phyloP scores from a whole-genome alignment of 2,329 filamentous ascomycete genomes.

The Aspergillus sergii region DNA sequence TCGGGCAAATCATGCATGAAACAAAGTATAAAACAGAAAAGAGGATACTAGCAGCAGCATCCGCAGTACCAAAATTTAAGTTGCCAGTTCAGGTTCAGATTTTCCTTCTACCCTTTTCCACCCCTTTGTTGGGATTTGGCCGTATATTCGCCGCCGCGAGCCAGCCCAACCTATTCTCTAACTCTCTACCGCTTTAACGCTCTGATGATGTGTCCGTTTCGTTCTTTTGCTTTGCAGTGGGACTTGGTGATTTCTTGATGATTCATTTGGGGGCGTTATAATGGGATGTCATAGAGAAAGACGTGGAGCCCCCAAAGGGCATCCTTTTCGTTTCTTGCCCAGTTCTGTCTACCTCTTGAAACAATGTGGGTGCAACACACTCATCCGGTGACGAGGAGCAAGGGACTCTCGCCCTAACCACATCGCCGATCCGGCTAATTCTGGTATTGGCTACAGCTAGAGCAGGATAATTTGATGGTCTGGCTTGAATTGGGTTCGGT shows the following conservation, averaged over 20 bases:
- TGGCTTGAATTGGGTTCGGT: conserved; percentile 18
- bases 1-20: conserved; percentile 12
- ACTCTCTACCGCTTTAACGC: background rate
- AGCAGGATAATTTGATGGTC: conserved; percentile 16
- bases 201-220: conserved; percentile 4
- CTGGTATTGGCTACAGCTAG: conserved; percentile 14
- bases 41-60: conserved; percentile 28
- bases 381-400: conserved; percentile 1
- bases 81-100: conserved; percentile 25
- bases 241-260: conserved; percentile 17
- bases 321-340: conserved; percentile 23
- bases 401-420: background rate
- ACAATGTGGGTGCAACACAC: background rate
- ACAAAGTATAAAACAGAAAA: conserved; percentile 19
- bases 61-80: conserved; percentile 25
- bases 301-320: conserved; percentile 16
- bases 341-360: background rate
- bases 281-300: conserved; percentile 36
- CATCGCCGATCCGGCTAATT: background rate
- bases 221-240: conserved; percentile 16
- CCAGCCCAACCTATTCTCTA: conserved; percentile 2
- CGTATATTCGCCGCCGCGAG: background rate
- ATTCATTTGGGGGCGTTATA: conserved; percentile 30
- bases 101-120: conserved; percentile 7
- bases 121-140: conserved; percentile 23